Percentiles rank a stretch among this genome's conserved stretches.
Conservation (phyloP, 192 early-diverging fungal species). For the Backusella liffmaniae region DNA sequence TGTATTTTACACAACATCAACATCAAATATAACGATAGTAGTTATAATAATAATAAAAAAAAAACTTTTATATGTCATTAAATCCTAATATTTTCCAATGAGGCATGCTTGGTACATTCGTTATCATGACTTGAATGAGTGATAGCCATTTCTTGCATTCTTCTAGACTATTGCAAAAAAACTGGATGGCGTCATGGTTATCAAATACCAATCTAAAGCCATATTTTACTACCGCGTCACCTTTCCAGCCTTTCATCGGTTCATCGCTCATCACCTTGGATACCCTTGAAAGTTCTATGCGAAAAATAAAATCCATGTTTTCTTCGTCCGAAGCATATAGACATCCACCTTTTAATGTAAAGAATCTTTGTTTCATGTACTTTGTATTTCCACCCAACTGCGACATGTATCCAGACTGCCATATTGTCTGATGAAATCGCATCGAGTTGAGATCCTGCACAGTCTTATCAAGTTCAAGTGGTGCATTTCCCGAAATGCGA, state of each 20-base stretch:
- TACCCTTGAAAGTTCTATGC: neutral
- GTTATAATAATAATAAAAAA: neutral
- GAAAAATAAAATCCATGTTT: neutral
- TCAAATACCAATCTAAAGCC: neutral
- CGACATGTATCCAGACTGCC: neutral
- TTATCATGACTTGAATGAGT: neutral
- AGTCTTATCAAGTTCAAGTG: neutral
- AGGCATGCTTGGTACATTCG: neutral
- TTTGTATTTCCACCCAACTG: neutral
- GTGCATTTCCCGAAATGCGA: neutral
- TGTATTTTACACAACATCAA: neutral
- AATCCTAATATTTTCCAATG: neutral
- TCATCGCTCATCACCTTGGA: neutral
- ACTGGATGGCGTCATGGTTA: neutral
- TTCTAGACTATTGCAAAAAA: neutral
- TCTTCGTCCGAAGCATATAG: neutral
- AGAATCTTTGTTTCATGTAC: neutral
- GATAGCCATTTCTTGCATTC: neutral
- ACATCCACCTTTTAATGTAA: neutral
- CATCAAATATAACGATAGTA: neutral
- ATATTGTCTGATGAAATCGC: neutral
- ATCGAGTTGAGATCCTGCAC: conserved; percentile 3
- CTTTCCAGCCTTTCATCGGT: neutral
- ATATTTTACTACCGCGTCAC: neutral
- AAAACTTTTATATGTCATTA: neutral